Conservation (phyloP, 352 stramenopile genomes). For the Albugo candida region DNA sequence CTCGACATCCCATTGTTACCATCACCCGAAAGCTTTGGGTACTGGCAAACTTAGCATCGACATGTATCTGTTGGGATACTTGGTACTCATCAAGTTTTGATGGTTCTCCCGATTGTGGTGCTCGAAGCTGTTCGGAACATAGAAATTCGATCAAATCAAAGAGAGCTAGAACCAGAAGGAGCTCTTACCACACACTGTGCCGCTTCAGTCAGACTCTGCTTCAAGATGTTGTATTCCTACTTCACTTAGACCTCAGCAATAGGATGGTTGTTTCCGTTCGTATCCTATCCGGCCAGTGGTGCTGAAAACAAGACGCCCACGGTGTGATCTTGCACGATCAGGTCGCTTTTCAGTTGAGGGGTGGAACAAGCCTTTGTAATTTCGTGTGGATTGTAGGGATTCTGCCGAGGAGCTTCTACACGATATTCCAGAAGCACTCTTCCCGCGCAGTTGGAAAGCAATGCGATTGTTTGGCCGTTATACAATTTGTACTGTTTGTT, state of each 20-base stretch:
- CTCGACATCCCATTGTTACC: conserved; percentile 79
- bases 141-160: neutral
- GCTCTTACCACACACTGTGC: conserved; percentile 22
- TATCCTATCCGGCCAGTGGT: conserved; percentile 82
- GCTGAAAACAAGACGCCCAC: conserved; percentile 89
- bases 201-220: conserved; percentile 57
- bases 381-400: no score
- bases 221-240: conserved; percentile 55
- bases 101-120: neutral
- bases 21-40: conserved; percentile 83
- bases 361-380: no score
- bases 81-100: neutral
- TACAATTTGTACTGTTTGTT: conserved; percentile 23
- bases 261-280: conserved; percentile 73
- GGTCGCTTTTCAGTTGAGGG: neutral
- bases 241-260: conserved; percentile 78
- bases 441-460: conserved; percentile 38
- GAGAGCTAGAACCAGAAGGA: neutral
- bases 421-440: conserved; percentile 47
- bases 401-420: conserved; percentile 38
- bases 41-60: conserved; percentile 89
- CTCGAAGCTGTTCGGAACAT: neutral
- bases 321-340: conserved; percentile 29
- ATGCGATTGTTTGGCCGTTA: conserved; percentile 48
- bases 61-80: conserved; percentile 63